Evolutionary conservation across 1,284 basidiomycete genomes (phyloP), one percentile per base, ranked within the genome.

Genomic region (Sphagnurus paluster): DNA sequence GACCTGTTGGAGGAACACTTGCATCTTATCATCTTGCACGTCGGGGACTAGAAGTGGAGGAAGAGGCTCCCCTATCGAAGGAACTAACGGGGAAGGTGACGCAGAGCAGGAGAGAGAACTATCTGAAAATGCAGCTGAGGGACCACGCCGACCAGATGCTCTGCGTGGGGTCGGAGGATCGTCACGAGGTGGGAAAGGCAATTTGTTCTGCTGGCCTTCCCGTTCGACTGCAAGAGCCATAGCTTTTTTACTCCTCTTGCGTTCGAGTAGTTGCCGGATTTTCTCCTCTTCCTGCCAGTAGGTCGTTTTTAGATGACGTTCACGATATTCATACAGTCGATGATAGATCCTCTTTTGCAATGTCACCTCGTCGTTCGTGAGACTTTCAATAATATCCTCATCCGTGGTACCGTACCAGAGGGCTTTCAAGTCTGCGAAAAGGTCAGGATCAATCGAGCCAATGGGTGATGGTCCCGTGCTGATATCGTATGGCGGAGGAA

Each of bases 261-360:
- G 64, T 33, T 60, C 53, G 16, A 58, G 56, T 20, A 54, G 49
- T 56, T 66, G 54, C 10, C 59, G 53, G 44, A 64, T 63, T 54
- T 71, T 67, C 20, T 61, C 59, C 39, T 76, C 74, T 47, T 83
- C 77, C 20, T 79, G 74, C 52, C 80, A 78, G 50, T 77, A 77
- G 35, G 84, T n/a, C n/a, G n/a, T 77, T 60, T 87, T 82, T 33
- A 90, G 65, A 51, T 81, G 80, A 54, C 77, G 78, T 43, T 74
- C 74, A 32, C 92, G 81, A 67, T 95, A 96, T 55, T 84, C 83
- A 46, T 85, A 72, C 9, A 98, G 74, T 9, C 96, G 71, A 60
- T 90, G 86, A 66, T 97, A 98, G 40, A 96, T 88, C 0, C 89
- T 89, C 67, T 97, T 97, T 65, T 96, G 91, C 90, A 91, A 93